Evolutionary conservation across 495 filamentous ascomycete genomes (phyloP).

Genomic region (Tuber aestivum): DNA sequence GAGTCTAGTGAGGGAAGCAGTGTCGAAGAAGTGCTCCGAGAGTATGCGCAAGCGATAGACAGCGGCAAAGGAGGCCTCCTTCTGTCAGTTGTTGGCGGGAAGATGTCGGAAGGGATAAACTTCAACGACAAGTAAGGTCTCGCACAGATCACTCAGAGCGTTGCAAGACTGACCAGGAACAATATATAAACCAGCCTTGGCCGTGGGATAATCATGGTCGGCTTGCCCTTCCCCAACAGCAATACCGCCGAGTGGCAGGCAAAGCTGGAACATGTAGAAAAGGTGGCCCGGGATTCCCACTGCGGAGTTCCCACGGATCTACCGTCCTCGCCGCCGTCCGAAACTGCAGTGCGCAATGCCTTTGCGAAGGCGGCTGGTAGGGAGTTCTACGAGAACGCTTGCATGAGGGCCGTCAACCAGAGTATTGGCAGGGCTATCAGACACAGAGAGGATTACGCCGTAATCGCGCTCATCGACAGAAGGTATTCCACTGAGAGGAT

Average conservation of each 20-base stretch:
- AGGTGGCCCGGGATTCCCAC: constrained; percentile 49
- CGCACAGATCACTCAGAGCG: not conserved
- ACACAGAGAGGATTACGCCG: constrained; percentile 81
- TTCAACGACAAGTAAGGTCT: constrained; percentile 65
- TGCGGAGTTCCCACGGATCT: constrained; percentile 3
- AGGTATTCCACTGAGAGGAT: constrained; percentile 66
- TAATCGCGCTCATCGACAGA: constrained; percentile 76
- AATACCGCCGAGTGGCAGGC: constrained; percentile 87
- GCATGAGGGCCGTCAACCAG: constrained; percentile 96
- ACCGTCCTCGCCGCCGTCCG: constrained; percentile 7
- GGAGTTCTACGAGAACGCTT: constrained; percentile 90
- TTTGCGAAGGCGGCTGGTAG: constrained; percentile 61
- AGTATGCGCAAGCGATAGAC: constrained; percentile 66
- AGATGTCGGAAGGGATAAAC: constrained; percentile 95
- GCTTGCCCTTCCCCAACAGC: constrained; percentile 88
- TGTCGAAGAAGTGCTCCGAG: constrained; percentile 62
- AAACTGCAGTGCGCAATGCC: constrained; percentile 12
- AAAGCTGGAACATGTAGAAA: constrained; percentile 78
- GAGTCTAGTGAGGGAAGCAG: constrained; percentile 54
- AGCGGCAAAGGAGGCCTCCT: constrained; percentile 66
- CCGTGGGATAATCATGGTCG: constrained; percentile 80
- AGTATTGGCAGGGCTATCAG: constrained; percentile 88
- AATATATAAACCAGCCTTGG: constrained; percentile 53
- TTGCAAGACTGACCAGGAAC: not conserved
- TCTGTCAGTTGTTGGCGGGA: constrained; percentile 91